Percentiles rank a stretch among this genome's conserved stretches.
phyloP scores from a whole-genome alignment of 495 filamentous ascomycete genomes.

The Hypoxylon lienhwacheense region DNA sequence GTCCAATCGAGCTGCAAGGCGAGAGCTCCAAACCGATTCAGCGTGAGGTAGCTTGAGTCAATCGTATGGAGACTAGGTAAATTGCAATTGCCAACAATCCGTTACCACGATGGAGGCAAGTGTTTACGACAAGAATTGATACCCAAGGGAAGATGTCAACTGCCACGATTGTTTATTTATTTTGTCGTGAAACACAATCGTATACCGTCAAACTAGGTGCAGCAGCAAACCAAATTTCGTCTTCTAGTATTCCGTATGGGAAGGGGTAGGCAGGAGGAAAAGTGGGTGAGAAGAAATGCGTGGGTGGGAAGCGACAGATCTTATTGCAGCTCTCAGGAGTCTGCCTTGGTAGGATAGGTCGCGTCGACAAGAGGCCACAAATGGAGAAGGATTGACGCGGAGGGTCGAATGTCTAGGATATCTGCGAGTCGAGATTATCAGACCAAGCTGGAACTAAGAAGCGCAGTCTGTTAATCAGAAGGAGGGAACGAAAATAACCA shows the following conservation, averaged over 20 bases:
- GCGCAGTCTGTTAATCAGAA: conserved; percentile 32
- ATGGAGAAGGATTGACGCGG: conserved; percentile 30
- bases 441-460: conserved; percentile 33
- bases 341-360: conserved; percentile 29
- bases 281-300: conserved; percentile 35
- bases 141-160: conserved; percentile 14
- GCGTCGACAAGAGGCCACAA: conserved; percentile 31
- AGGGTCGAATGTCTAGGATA: conserved; percentile 34
- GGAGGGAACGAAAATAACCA: conserved; percentile 20
- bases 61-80: conserved; percentile 17
- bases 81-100: conserved; percentile 15
- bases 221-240: conserved; percentile 19
- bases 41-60: conserved; percentile 20
- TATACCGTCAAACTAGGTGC: conserved; percentile 21
- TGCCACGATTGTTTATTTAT: conserved; percentile 37
- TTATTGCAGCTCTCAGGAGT: conserved; percentile 36
- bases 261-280: conserved; percentile 31
- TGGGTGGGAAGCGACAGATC: conserved; percentile 35
- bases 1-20: conserved; percentile 19
- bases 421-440: conserved; percentile 34
- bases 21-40: conserved; percentile 11
- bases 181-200: conserved; percentile 26
- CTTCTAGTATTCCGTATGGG: conserved; percentile 8
- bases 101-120: conserved; percentile 9
- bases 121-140: conserved; percentile 14